These are phyloP conservation scores for Primulina eburnea DNA, from an alignment of 257 asterid species.

Conservation along the genomic window DNA sequence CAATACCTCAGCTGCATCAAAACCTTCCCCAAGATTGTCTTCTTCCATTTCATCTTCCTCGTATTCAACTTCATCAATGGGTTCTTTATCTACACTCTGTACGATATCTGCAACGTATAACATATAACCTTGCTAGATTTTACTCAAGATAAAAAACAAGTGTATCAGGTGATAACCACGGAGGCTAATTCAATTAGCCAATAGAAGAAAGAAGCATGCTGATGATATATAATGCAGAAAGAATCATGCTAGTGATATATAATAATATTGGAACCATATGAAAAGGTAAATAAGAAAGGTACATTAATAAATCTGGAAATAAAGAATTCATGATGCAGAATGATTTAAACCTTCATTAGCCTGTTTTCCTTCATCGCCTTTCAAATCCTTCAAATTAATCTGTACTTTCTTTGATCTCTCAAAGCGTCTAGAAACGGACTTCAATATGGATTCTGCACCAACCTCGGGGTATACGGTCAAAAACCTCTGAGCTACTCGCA, in stretches of 20 bases:
- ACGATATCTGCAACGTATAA: slow-evolving; percentile 40
- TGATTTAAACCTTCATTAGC: slow-evolving; percentile 46
- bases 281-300: neutral
- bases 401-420: slow-evolving; percentile 58
- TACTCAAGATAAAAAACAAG: neutral
- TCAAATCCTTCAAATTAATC: slow-evolving; percentile 37
- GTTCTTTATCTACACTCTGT: slow-evolving; percentile 51
- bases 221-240: neutral
- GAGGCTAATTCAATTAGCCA: slow-evolving; percentile 1
- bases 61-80: slow-evolving; percentile 47
- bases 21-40: slow-evolving; percentile 58
- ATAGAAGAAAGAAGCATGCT: slow-evolving; percentile 9
- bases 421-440: slow-evolving; percentile 51
- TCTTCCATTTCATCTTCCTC: slow-evolving; percentile 67
- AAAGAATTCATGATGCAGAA: neutral
- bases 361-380: slow-evolving; percentile 46
- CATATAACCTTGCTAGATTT: slow-evolving; percentile 14
- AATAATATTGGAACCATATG: slow-evolving; percentile 1
- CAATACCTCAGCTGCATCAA: slow-evolving; percentile 54
- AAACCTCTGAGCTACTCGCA: slow-evolving; percentile 75
- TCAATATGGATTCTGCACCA: slow-evolving; percentile 67
- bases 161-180: neutral
- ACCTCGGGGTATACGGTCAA: slow-evolving; percentile 67
- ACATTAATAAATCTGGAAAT: neutral
- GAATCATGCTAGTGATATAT: neutral